Evolutionary conservation across 1,139 yeast genomes (phyloP).

Genomic region (Kurtzmaniella quercitrusa): DNA sequence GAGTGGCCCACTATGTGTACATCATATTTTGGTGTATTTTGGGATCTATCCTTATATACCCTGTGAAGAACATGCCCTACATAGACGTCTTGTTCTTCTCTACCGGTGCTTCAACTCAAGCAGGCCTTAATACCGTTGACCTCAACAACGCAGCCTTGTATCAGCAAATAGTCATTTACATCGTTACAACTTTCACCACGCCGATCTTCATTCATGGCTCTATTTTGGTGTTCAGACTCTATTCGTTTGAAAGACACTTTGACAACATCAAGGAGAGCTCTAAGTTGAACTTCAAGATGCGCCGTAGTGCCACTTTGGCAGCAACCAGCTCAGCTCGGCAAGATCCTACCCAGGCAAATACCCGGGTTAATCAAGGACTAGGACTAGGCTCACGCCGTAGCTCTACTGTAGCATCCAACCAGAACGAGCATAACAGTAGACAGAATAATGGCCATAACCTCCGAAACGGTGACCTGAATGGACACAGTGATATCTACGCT

Average conservation of each 20-base stretch:
- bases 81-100: constrained; percentile 78
- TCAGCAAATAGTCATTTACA: constrained; percentile 71
- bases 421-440: constrained; percentile 10
- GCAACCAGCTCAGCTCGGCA: constrained; percentile 42
- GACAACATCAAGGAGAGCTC: constrained; percentile 76
- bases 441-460: neutral
- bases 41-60: constrained; percentile 72
- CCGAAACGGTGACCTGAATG: constrained; percentile 13
- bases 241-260: constrained; percentile 86
- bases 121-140: constrained; percentile 82
- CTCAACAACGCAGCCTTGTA: constrained; percentile 57
- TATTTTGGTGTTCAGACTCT: constrained; percentile 72
- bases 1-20: constrained; percentile 74
- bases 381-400: constrained; percentile 15
- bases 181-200: constrained; percentile 63
- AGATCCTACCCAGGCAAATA: constrained; percentile 25
- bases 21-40: constrained; percentile 50
- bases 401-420: constrained; percentile 11
- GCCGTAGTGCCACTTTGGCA: constrained; percentile 73
- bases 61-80: constrained; percentile 61
- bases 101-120: constrained; percentile 80
- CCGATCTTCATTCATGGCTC: constrained; percentile 88
- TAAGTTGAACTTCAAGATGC: constrained; percentile 69
- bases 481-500: constrained; percentile 1
- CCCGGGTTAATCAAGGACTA: constrained; percentile 34